A percentile compares a stretch with the other conserved stretches of the same genome.
Evolutionary conservation across 2,329 filamentous ascomycete genomes (phyloP).

Genomic region (Neoscytalidium dimidiatum): DNA sequence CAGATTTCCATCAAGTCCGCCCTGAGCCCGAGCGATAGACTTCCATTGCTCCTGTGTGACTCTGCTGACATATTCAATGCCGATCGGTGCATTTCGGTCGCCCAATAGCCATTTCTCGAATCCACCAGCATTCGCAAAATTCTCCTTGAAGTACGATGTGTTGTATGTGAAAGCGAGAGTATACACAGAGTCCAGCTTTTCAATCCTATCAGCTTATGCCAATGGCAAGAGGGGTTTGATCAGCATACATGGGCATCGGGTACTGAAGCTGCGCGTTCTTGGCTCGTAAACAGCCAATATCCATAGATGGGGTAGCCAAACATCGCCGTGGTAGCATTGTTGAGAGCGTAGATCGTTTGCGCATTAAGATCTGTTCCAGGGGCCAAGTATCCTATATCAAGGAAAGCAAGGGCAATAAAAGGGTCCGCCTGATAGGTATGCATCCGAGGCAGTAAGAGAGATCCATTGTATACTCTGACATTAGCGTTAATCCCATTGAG

Average conservation of each 20-base stretch:
- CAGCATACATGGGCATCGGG: background rate
- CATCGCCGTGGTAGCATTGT: background rate
- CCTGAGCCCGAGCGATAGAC: background rate
- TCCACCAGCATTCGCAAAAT: background rate
- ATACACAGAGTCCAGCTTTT: background rate
- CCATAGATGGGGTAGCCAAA: background rate
- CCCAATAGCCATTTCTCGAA: background rate
- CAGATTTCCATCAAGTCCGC: background rate
- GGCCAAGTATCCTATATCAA: background rate
- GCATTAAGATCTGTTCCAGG: background rate
- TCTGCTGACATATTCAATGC: background rate
- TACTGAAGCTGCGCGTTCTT: background rate
- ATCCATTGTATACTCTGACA: background rate
- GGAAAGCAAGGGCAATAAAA: background rate
- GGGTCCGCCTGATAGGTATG: background rate
- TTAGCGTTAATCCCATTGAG: background rate
- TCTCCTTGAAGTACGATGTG: background rate
- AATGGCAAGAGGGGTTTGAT: background rate
- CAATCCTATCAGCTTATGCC: background rate
- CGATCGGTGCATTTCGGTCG: background rate
- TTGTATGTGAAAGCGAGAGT: background rate
- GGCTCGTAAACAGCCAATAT: background rate
- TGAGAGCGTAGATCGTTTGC: background rate
- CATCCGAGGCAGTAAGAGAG: background rate
- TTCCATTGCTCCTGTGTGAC: slow-evolving; percentile 16